Percentiles rank a stretch among this genome's conserved stretches.
phyloP scores from a whole-genome alignment of 2,329 filamentous ascomycete species.

The Tolypocladium inflatum region DNA sequence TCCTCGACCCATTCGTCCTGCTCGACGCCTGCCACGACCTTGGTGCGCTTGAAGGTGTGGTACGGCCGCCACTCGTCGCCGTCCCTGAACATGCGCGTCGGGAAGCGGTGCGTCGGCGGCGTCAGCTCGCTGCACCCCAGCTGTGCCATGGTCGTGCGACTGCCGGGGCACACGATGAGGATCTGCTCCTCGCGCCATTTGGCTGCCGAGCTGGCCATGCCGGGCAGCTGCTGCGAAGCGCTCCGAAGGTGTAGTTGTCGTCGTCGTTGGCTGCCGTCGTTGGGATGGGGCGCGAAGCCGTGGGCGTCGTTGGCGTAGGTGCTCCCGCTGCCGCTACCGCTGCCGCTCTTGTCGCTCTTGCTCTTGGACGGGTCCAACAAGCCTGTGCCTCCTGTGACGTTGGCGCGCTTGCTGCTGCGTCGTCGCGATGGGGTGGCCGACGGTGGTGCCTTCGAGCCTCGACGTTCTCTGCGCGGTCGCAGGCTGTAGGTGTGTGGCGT shows the following conservation, averaged over 20 bases:
- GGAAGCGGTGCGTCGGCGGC: conserved; percentile 74
- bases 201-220: conserved; percentile 45
- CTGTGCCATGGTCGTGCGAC: conserved; percentile 83
- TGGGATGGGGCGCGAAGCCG: background rate
- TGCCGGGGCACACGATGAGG: conserved; percentile 70
- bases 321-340: background rate
- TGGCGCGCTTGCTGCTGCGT: background rate
- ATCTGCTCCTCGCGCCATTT: conserved; percentile 58
- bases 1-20: conserved; percentile 80
- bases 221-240: conserved; percentile 8
- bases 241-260: background rate
- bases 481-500: conserved; percentile 12
- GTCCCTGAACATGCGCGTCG: conserved; percentile 91
- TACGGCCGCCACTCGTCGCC: conserved; percentile 69
- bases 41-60: conserved; percentile 60
- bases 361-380: background rate
- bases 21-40: conserved; percentile 34
- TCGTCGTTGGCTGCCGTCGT: background rate
- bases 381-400: background rate
- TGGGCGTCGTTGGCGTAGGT: background rate
- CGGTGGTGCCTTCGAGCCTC: conserved; percentile 5
- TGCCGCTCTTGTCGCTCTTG: background rate
- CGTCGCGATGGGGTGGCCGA: conserved; percentile 11
- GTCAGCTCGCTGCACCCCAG: conserved; percentile 86
- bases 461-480: conserved; percentile 15